These are phyloP conservation scores for Oropetium thomaeum DNA, from an alignment of 176 grass and related monocot species.

Conservation along the genomic window DNA sequence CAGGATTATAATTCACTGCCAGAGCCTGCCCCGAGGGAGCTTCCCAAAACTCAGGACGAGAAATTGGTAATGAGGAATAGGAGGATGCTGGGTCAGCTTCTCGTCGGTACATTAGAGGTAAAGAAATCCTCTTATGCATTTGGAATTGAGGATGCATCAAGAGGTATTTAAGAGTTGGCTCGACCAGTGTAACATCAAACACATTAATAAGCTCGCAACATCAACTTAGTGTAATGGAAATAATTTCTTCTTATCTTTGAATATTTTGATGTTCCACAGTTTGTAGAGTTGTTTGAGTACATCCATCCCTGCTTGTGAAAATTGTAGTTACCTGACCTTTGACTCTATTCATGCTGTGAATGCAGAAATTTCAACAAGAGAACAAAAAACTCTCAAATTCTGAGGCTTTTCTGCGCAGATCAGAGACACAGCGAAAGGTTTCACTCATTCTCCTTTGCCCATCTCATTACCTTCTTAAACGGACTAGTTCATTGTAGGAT, in stretches of 20 bases:
- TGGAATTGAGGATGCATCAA: neutral
- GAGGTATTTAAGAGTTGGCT: neutral
- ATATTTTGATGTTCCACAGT: neutral
- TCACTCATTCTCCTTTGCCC: neutral
- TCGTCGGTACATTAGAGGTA: constrained; percentile 93
- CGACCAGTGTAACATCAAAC: neutral
- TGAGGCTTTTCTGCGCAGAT: constrained; percentile 88
- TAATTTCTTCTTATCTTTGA: neutral
- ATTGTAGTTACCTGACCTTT: constrained; percentile 14
- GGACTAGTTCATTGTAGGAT: neutral
- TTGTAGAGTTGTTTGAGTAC: constrained; percentile 8
- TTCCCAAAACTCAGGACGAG: constrained; percentile 66
- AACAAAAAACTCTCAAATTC: constrained; percentile 67
- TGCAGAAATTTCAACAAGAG: constrained; percentile 99
- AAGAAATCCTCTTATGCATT: neutral
- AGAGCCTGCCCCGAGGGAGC: constrained; percentile 82
- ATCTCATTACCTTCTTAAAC: neutral
- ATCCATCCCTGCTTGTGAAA: neutral
- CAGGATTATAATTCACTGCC: constrained; percentile 70
- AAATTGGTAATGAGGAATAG: constrained; percentile 85
- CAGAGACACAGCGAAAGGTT: constrained; percentile 81
- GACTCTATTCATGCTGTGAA: constrained; percentile 11
- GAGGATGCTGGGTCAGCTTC: constrained; percentile 96
- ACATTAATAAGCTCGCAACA: neutral
- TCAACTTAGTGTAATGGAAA: neutral